Evolutionary conservation across 2,329 filamentous ascomycete species (phyloP).

Genomic region (Fusarium nodosum): DNA sequence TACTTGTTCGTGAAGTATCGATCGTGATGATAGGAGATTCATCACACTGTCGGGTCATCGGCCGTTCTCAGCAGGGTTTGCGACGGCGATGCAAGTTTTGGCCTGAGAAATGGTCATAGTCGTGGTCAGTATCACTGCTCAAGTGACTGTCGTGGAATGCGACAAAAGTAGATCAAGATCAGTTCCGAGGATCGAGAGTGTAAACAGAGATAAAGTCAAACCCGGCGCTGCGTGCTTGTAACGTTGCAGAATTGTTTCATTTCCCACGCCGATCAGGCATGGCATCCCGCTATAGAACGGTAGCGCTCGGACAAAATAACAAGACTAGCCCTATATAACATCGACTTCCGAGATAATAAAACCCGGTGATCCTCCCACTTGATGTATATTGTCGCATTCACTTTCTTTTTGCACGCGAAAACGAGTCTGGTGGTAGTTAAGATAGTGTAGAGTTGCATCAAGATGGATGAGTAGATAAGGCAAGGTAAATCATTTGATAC

Average conservation of each 20-base stretch:
- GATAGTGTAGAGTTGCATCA: not conserved
- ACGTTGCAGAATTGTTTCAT: conserved; percentile 28
- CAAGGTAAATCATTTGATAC: conserved; percentile 10
- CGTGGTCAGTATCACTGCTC: conserved; percentile 10
- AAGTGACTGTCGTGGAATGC: conserved; percentile 13
- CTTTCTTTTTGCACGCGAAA: not conserved
- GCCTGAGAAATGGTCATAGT: not conserved
- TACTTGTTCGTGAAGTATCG: rapidly evolving
- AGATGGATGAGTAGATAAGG: not conserved
- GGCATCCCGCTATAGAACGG: not conserved
- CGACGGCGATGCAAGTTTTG: conserved; percentile 2
- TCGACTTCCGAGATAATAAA: not conserved
- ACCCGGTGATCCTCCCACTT: conserved; percentile 15
- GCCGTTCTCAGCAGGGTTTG: conserved; percentile 16
- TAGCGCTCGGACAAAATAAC: not conserved
- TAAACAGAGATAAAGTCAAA: not conserved
- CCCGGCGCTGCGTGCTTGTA: not conserved
- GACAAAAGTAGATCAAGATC: not conserved
- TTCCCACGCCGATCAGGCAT: not conserved
- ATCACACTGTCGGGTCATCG: conserved; percentile 22
- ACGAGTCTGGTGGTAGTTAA: not conserved
- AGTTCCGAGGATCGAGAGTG: not conserved
- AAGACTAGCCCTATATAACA: not conserved
- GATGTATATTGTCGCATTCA: not conserved
- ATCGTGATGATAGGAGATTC: not conserved